Conservation (phyloP, 2,329 filamentous ascomycete species). For the Cladosporium sp. region DNA sequence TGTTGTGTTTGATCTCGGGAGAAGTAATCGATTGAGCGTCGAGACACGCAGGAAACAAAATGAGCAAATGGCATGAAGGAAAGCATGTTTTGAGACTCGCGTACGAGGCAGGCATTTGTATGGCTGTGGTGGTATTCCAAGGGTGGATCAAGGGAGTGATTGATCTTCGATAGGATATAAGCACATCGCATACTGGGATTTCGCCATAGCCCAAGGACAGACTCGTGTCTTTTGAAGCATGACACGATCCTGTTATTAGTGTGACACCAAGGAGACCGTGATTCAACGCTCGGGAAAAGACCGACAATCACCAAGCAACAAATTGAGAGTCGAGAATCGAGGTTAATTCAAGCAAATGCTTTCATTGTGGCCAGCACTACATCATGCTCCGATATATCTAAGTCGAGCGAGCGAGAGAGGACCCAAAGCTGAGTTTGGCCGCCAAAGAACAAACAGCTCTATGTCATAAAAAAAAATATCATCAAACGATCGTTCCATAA, state of each 20-base stretch:
- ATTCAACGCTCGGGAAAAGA: not conserved
- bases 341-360: not conserved
- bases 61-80: no score
- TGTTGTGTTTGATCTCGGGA: not conserved
- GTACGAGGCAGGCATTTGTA: not conserved
- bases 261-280: no score
- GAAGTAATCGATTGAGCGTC: no score
- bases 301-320: no score
- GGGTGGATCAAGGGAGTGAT: not conserved
- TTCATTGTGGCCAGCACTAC: slow-evolving; percentile 12
- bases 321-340: no score
- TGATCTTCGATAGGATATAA: no score
- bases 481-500: slow-evolving; percentile 5
- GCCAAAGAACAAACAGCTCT: slow-evolving; percentile 4
- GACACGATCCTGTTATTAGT: not conserved
- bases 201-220: no score
- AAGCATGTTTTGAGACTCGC: no score
- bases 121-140: not conserved
- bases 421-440: not conserved
- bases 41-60: no score
- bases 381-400: not conserved
- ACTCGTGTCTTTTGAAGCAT: no score
- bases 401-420: not conserved
- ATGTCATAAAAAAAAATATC: slow-evolving; percentile 1
- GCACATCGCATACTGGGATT: not conserved